Conservation (phyloP, 306 rosid species). For the Lablab purpureus region DNA sequence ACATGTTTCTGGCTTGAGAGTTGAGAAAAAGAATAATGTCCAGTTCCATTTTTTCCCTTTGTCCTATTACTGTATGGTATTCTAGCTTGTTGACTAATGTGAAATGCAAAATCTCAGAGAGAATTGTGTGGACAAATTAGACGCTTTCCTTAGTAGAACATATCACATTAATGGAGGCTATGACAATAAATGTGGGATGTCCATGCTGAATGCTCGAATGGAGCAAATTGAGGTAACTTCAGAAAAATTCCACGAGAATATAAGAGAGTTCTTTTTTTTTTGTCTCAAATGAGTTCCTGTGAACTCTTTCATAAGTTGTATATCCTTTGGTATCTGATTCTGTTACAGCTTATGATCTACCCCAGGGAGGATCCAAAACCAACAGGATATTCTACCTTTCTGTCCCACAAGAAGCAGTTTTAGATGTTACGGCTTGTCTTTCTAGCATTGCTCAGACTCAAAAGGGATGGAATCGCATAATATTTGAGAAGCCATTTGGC, state of each 20-base stretch:
- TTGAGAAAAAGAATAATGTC: conserved; percentile 34
- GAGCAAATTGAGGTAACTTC: conserved; percentile 81
- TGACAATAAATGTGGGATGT: conserved; percentile 80
- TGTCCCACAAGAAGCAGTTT: conserved; percentile 92
- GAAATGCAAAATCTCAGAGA: conserved; percentile 57
- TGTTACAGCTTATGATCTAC: conserved; percentile 57
- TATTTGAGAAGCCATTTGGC: conserved; percentile 93
- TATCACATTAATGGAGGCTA: conserved; percentile 76
- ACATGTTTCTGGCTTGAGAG: neutral
- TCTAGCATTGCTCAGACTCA: conserved; percentile 79
- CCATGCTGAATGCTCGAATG: conserved; percentile 74
- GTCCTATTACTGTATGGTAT: conserved; percentile 29
- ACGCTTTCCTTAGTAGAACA: conserved; percentile 79
- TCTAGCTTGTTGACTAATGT: conserved; percentile 20
- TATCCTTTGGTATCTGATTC: conserved; percentile 54
- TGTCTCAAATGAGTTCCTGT: conserved; percentile 28
- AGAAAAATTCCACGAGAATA: conserved; percentile 26
- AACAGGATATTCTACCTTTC: conserved; percentile 96
- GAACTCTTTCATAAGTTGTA: conserved; percentile 32
- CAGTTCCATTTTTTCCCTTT: neutral
- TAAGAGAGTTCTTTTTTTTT: conserved; percentile 28
- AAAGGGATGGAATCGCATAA: conserved; percentile 94
- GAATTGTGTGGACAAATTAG: conserved; percentile 79
- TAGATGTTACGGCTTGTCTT: conserved; percentile 76
- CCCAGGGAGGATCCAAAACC: conserved; percentile 74